phyloP scores from a whole-genome alignment of 2,329 filamentous ascomycete species.

The Diaporthe velutina region DNA sequence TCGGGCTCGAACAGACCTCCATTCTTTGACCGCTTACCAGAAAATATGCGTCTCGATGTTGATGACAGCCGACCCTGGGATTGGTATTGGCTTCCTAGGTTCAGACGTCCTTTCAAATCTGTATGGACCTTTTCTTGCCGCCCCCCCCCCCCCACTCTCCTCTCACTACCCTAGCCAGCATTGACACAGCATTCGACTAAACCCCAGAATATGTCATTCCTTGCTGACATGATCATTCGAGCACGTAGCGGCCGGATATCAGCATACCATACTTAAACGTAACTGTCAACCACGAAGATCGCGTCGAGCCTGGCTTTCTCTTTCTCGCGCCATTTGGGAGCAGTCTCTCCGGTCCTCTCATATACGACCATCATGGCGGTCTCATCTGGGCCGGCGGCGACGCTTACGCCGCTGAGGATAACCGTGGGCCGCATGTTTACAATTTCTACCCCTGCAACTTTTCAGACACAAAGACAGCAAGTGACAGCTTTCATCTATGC shows the following conservation, averaged over 20 bases:
- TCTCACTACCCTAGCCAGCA: background rate
- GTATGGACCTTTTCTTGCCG: background rate
- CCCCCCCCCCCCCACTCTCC: background rate
- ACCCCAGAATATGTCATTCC: too few relatives aligned
- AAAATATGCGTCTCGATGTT: background rate
- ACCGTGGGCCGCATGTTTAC: conserved; percentile 1
- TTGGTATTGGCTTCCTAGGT: conserved; percentile 17
- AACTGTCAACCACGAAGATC: background rate
- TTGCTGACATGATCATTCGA: background rate
- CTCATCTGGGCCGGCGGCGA: conserved; percentile 17
- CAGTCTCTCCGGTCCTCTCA: background rate
- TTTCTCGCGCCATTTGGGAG: conserved; percentile 6
- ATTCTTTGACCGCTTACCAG: background rate
- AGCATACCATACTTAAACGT: conserved; percentile 19
- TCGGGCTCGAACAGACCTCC: background rate
- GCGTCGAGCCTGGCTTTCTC: background rate
- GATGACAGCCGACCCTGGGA: conserved; percentile 13
- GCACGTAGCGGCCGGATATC: conserved; percentile 1
- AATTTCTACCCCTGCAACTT: conserved; percentile 13
- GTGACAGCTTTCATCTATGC: background rate
- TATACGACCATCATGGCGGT: background rate
- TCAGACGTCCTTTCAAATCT: background rate
- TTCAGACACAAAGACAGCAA: background rate
- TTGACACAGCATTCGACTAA: background rate
- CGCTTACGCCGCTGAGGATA: conserved; percentile 1